phyloP scores from a whole-genome alignment of 305 asterid genomes.

The Rubia balearica region DNA sequence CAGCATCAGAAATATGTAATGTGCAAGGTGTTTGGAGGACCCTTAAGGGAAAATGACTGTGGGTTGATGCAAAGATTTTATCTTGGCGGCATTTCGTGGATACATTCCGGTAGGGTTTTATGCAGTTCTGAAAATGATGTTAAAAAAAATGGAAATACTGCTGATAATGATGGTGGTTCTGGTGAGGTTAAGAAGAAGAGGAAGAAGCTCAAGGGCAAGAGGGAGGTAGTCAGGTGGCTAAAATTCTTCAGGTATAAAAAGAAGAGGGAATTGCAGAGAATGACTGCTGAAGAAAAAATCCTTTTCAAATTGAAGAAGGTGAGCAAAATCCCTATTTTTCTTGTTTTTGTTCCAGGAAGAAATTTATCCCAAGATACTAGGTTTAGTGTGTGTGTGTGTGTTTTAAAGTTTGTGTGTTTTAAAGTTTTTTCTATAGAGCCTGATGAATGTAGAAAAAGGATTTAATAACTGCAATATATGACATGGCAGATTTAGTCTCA shows the following conservation, averaged over 20 bases:
- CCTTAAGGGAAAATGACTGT: constrained; percentile 19
- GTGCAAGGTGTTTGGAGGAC: constrained; percentile 33
- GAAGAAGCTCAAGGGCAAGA: constrained; percentile 83
- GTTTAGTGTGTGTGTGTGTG: background rate
- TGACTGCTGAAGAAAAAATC: constrained; percentile 74
- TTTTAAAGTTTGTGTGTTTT: background rate
- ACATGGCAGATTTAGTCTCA: no score
- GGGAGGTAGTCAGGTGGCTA: constrained; percentile 82
- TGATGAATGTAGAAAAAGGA: background rate
- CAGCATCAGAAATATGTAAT: constrained; percentile 19
- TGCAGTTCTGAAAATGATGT: constrained; percentile 28
- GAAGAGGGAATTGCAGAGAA: constrained; percentile 61
- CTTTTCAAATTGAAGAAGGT: constrained; percentile 70
- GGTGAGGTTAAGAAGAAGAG: constrained; percentile 44
- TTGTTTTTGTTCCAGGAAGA: background rate
- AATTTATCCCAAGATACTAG: background rate
- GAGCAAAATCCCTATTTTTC: background rate
- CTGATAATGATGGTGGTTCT: constrained; percentile 21
- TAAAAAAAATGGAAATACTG: constrained; percentile 28
- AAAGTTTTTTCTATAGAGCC: background rate
- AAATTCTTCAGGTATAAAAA: constrained; percentile 80
- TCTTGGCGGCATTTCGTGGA: constrained; percentile 32
- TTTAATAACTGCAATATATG: background rate
- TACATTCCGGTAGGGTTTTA: constrained; percentile 38
- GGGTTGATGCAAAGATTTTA: constrained; percentile 18